phyloP scores from a whole-genome alignment of 805 yeast species.

The Myxozyma vanderwaltii region DNA sequence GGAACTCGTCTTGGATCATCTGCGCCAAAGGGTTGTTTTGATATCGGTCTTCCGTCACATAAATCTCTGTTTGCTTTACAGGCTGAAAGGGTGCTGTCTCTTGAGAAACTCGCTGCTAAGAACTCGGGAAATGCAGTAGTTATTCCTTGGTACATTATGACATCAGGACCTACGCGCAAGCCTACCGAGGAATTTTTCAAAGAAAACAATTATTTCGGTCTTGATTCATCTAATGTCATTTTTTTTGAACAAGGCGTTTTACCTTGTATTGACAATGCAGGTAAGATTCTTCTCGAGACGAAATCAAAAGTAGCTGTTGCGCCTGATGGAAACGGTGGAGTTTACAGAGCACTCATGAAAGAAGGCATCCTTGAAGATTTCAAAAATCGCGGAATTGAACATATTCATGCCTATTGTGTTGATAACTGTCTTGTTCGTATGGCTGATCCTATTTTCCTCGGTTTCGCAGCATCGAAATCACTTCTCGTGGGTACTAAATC shows the following conservation, averaged over 20 bases:
- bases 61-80: conserved; percentile 89
- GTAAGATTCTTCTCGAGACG: conserved; percentile 68
- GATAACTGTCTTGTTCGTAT: conserved; percentile 90
- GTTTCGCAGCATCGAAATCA: conserved; percentile 69
- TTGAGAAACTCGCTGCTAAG: conserved; percentile 58
- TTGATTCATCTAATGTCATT: conserved; percentile 57
- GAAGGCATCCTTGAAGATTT: conserved; percentile 72
- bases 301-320: conserved; percentile 67
- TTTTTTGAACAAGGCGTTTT: conserved; percentile 95
- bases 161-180: conserved; percentile 80
- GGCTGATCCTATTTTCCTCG: conserved; percentile 89
- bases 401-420: conserved; percentile 95
- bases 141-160: conserved; percentile 91
- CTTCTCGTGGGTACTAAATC: conserved; percentile 88
- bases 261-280: conserved; percentile 80
- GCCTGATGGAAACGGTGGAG: conserved; percentile 98
- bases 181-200: conserved; percentile 74
- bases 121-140: conserved; percentile 38
- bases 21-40: conserved; percentile 91
- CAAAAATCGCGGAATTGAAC: conserved; percentile 67
- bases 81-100: conserved; percentile 74
- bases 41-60: conserved; percentile 79
- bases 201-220: conserved; percentile 69
- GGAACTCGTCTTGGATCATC: conserved; percentile 92
- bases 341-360: conserved; percentile 76